Base-by-base conservation (phyloP, 1,284 basidiomycete genomes). In the Ceratobasidium sp. region DNA sequence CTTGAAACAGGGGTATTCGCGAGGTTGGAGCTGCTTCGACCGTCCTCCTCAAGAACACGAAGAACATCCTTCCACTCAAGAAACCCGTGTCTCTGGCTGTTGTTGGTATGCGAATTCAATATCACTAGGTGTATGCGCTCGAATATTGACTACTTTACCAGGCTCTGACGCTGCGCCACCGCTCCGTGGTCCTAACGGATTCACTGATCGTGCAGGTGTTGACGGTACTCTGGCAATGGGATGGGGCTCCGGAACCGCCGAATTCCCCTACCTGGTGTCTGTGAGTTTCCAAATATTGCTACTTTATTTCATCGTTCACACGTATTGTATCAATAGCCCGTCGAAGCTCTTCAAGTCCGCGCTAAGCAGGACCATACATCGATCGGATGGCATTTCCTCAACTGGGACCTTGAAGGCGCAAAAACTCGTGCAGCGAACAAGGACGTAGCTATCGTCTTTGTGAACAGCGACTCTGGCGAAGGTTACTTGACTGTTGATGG, bases 181-280 rank as follows among this genome's bases (percentile, higher is more conserved):
- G 4, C 83, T 81, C 40, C 86, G 87, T 46, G 94, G 94, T 0
- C 92, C 94, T 1, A 96, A 96, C 84, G 89, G 90, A 65, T 95
- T 90, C 81, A 52, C 84, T 13, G 93, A 95, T 82, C 90, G 89
- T 80, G 90, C 88, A 56, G 90, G 90, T 23, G 85, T 86, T 67
- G 90, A 91, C 80, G 92, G 93, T 46, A 89, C 92, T n/a, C 87
- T 96, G 1, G 94, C 93, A 5, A 92, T 94, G 89, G 94, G 94
- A 42, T 96, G 95, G 94, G 95, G 92, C 23, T 91, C 89, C 67
- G 93, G 93, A 46, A 56, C 85, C 7, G 83, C 82, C 67, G 82
- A 88, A 54, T 88, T 86, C 83, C 85, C 87, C 0, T 89, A 88
- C 83, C 84, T 89, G 48, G 84, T 89, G 54, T 75, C 73, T 40